Evolutionary conservation across 2,329 filamentous ascomycete species (phyloP), one percentile per base, ranked within the genome.

Genomic region (Fusarium sp.): DNA sequence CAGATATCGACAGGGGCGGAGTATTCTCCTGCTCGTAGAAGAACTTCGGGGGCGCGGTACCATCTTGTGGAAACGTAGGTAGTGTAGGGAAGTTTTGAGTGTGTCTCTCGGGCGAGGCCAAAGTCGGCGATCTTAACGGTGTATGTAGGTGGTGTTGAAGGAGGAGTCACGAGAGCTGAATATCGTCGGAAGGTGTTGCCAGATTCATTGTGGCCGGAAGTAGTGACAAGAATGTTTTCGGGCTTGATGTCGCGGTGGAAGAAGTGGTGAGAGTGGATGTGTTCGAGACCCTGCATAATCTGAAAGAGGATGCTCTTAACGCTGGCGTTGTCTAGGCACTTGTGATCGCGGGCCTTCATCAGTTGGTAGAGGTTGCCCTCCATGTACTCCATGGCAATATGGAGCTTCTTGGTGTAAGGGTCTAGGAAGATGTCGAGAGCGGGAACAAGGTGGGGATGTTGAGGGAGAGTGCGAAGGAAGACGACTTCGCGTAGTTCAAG

Each of bases 361-460:
- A 99, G 83, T 81, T 99, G 96, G 80, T 99, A 99, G 2, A 99
- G 87, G 80, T 99, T 99, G 51, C 96, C 96, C 79, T 99, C 96
- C 96, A 99, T 99, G 81, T 97, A 98, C 83, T 99, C 96, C 96
- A 99, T 99, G 77, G 89, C 91, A 72, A 99, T 99, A 81, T 99
- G 96, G 44, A 99, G 89, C 82, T 98, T 97, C 83, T 94, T 97
- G 82, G 88, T 97, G 79, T 94, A 92, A 0, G 96, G 96, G 77
- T 99, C 96, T 75, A 99, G 89, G 82, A 99, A 99, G 76, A 99
- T 99, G 82, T 99, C 96, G 71, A 98, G 88, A 7, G 96, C 95
- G 36, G 96, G 96, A n/a, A 99, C 96, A 34, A 99, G 88, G 80
- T 99, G 96, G 73, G 90, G 89, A 77, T 99, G 96, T 44, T 88